Percentiles rank a stretch among this genome's conserved stretches.
Conservation (phyloP, 768 basidiomycete genomes). For the Porphyrellus cyaneotinctus region DNA sequence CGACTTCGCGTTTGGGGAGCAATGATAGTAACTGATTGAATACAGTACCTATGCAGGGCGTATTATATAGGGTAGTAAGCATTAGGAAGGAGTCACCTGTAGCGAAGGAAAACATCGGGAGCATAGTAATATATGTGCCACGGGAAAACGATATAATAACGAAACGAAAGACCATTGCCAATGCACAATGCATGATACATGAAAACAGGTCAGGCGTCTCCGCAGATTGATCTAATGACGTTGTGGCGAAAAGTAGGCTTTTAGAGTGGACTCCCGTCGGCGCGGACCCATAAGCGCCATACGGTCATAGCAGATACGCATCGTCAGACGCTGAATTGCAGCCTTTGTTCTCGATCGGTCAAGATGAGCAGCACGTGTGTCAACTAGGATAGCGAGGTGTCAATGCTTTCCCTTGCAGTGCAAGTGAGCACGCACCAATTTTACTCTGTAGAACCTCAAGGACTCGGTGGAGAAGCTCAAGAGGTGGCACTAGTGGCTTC, state of each 20-base stretch:
- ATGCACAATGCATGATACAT: background rate
- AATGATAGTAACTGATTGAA: too few species aligned
- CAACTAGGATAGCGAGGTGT: constrained; percentile 39
- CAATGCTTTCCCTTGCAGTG: background rate
- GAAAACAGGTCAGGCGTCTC: background rate
- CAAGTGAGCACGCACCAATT: constrained; percentile 47
- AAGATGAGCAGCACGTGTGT: constrained; percentile 69
- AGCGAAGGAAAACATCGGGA: background rate
- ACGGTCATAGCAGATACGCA: constrained; percentile 64
- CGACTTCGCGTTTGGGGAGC: too few species aligned
- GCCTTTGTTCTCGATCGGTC: constrained; percentile 75
- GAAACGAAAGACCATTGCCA: background rate
- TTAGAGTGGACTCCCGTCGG: constrained; percentile 25
- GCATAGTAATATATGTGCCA: background rate
- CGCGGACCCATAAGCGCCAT: constrained; percentile 27
- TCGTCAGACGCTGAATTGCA: constrained; percentile 56
- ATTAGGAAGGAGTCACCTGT: background rate
- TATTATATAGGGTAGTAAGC: background rate
- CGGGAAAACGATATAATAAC: background rate
- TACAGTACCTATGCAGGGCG: background rate
- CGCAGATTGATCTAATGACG: constrained; percentile 3
- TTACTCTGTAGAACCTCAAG: constrained; percentile 54
- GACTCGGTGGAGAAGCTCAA: constrained; percentile 45
- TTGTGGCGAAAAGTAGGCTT: constrained; percentile 29
- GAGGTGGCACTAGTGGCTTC: constrained; percentile 35